Base-by-base conservation (phyloP, 148 eudicot species). In the Vaccinium corymbosum region DNA sequence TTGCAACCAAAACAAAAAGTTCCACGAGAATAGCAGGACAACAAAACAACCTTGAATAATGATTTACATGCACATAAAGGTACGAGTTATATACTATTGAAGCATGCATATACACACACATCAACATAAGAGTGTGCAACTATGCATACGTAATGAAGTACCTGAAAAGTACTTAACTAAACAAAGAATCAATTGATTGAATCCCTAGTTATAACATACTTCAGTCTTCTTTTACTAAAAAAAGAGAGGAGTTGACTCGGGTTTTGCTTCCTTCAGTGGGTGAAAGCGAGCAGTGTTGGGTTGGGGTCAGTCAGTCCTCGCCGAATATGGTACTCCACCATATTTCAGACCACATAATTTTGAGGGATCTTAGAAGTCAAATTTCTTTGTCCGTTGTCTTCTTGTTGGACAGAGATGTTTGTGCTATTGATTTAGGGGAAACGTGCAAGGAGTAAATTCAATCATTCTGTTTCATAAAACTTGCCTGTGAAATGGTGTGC, bases 111-210 rank as follows among this genome's bases (percentile, higher is more conserved):
- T 35, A 32, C 3, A 75, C 4, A 61, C n/a, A 14, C 27, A 12
- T 7, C 2, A 12, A n/a, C 7, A 16, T 49, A 32, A 8, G n/a
- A 6, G 48, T 25, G 15, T 50, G 76, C 20, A 1, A 38, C 42
- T 38, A 38, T 38, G 42, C 16, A 70, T 51, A 66, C 12, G 64
- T 38, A 4, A 27, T 49, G 71, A 29, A 80, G 75, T 76, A 94
- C 98, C 98, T 90, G 85, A 95, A 95, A 79, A 95, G 90, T 76
- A 51, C 57, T 55, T 19, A 12, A 51, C 19, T 77, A 51, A 22
- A 78, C n/a, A 22, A 17, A 52, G 59, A 56, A 25, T 29, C 4
- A 46, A 50, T 76, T 22, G 19, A 50, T 77, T 77, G 35, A 12
- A 22, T 77, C 14, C 29, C 6, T 50, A 6, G 59, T 11, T 25